Base-by-base conservation (phyloP, 192 early-diverging fungal genomes). In the Lunasporangiospora selenospora region DNA sequence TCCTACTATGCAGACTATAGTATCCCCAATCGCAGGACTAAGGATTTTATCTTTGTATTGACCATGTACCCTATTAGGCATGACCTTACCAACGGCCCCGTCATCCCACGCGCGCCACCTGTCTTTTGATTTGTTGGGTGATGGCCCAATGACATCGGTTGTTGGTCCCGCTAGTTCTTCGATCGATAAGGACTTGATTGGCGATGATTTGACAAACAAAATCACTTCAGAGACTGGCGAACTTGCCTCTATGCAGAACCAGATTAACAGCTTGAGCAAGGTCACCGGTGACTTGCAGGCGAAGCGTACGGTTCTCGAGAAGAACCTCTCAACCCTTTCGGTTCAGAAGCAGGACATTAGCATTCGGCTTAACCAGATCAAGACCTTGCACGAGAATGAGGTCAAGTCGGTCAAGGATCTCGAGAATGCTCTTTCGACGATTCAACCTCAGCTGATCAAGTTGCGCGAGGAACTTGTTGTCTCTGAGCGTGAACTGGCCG, bases 311-410 rank as follows among this genome's bases (percentile, higher is more conserved):
- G 66, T 63, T 5, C 29, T 87, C 13, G 91, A 93, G 21, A 75
- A 81, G 13, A 83, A 88, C 43, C 75, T 88, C n/a, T 78, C 80
- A 10, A 62, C 54, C n/a, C 64, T 91, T 4, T 77, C 67, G 0
- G 78, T 80, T 5, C 81, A 89, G 54, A 89, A 90, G 39, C 81
- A 90, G 44, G 85, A 89, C 43, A 55, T 90, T 15, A 79, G 77
- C 27, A 58, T 85, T 21, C 81, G 83, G 15, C 46, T 90, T 19
- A 73, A 83, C 12, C 82, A 85, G 57, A 61, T 83, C 4, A 78
- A 81, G 31, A 83, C 85, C 7, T 54, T 81, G 24, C 84, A 85
- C 48, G 91, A 92, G 39, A 62, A 83, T 2, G 88, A 92, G 41
- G 31, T 66, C 30, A 83, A 79, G 23, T 75, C 80, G 33, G 57